Base-by-base conservation (phyloP, 768 basidiomycete species). In the Mycena metata region DNA sequence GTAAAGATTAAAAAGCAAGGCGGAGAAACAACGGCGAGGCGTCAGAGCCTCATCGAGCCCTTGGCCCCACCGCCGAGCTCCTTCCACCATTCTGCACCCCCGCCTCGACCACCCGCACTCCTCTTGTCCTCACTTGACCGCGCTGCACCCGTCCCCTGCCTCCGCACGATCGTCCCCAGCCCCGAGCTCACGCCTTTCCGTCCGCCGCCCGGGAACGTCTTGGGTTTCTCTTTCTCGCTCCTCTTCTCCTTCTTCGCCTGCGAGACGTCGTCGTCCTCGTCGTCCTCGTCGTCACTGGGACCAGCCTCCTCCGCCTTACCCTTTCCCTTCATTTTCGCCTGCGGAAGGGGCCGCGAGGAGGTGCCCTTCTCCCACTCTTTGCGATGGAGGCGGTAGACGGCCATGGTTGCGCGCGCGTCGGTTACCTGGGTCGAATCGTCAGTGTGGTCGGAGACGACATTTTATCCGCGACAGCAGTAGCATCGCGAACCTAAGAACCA, bases 331-430 rank as follows among this genome's bases (percentile, higher is more conserved):
- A 2, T 42, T 36, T 10, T 39, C 46, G 17, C 51, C 11, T 1
- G 11, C 9, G 21, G 9, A 23, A 19, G 35, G 24, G 51, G n/a
- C 19, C 45, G n/a, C 56, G 12, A 17, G 24, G 60, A 23, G n/a
- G 82, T 77, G 6, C 80, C 77, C n/a, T 84, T 83, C 71, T 99
- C 96, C 95, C 95, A 99, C 52, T 88, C 85, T 58, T 89, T 89
- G 72, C 92, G 90, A 78, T 96, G 86, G 19, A 96, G 75, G 9
- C 96, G 86, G 77, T 93, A 98, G 43, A 98, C 83, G 0, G 95
- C 96, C 95, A 99, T 98, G 0, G 96, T 94, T 0, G 96, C 97
- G 58, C 96, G 87, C 0, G 96, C 96, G 76, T 99, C 96, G 19
- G 89, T 93, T 6, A 98, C 90, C 96, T 98, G 30, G 6, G 65